These are phyloP conservation scores for Adansonia digitata DNA, from an alignment of 345 rosid genomes.

Conservation along the genomic window DNA sequence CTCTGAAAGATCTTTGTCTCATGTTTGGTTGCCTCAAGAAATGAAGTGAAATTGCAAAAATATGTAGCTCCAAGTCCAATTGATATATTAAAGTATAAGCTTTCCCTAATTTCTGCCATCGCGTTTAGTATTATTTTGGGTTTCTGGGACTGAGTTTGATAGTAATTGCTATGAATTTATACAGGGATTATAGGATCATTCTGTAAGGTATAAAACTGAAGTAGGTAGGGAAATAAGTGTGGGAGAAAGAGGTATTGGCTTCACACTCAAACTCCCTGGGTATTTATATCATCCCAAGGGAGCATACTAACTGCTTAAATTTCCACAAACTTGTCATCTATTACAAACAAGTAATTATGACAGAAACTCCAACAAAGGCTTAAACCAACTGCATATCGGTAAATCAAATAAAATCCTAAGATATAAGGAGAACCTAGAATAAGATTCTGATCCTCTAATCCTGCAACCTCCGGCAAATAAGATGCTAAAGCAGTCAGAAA, in stretches of 20 bases:
- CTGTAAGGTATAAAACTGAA: neutral
- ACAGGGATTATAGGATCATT: neutral
- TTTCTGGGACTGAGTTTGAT: neutral
- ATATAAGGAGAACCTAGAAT: neutral
- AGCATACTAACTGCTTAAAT: neutral
- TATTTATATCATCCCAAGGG: neutral
- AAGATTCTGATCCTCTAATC: neutral
- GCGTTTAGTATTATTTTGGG: neutral
- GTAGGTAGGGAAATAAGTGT: neutral
- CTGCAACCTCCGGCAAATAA: neutral
- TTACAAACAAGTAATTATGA: neutral
- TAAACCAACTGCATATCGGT: neutral
- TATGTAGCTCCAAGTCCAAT: neutral
- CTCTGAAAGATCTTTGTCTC: neutral
- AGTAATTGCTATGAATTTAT: neutral
- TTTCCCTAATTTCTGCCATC: neutral
- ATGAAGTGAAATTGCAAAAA: neutral
- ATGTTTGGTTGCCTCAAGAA: neutral
- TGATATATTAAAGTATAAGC: neutral
- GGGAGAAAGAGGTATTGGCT: neutral
- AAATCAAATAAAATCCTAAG: neutral
- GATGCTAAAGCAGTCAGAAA: neutral
- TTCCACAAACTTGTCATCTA: neutral
- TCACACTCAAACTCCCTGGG: neutral
- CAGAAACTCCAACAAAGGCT: neutral